Evolutionary conservation across 2,329 filamentous ascomycete species (phyloP).

Genomic region (Pleomassaria siparia): DNA sequence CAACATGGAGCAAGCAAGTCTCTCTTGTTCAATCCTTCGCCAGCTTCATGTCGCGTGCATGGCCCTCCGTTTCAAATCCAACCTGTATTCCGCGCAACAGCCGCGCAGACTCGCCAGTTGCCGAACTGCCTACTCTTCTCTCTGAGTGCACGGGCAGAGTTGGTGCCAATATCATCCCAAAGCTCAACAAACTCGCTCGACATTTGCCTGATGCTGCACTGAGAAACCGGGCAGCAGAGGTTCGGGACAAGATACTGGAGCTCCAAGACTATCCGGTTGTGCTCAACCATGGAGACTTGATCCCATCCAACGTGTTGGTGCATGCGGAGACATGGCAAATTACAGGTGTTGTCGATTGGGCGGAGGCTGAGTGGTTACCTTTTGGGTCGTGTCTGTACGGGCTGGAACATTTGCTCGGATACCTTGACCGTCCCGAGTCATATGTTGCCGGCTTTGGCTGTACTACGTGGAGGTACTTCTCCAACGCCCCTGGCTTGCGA

Average conservation of each 20-base stretch:
- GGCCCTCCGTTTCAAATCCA: conserved; percentile 8
- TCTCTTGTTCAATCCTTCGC: conserved; percentile 33
- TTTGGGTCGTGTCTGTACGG: conserved; percentile 64
- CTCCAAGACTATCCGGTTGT: conserved; percentile 54
- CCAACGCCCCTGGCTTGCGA: conserved; percentile 48
- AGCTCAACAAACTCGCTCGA: conserved; percentile 25
- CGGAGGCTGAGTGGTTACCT: conserved; percentile 62
- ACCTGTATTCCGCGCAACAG: not conserved
- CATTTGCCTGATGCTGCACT: conserved; percentile 26
- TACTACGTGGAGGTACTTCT: conserved; percentile 44
- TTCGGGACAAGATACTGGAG: conserved; percentile 45
- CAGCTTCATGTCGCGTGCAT: conserved; percentile 25
- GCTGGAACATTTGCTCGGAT: conserved; percentile 61
- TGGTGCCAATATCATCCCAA: conserved; percentile 25
- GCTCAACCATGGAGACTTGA: conserved; percentile 63
- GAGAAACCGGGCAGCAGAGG: conserved; percentile 16
- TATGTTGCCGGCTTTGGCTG: not conserved
- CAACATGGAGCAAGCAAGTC: conserved; percentile 14
- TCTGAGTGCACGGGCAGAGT: conserved; percentile 31
- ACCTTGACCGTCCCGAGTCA: conserved; percentile 25
- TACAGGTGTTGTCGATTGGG: conserved; percentile 64
- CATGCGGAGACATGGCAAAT: conserved; percentile 48
- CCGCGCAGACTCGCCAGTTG: conserved; percentile 23
- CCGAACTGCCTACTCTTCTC: conserved; percentile 10
- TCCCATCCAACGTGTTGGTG: conserved; percentile 61